Evolutionary conservation across 169 alveolate species (phyloP), one percentile per base, ranked within the genome.

Genomic region (Cryptosporidium baileyi): DNA sequence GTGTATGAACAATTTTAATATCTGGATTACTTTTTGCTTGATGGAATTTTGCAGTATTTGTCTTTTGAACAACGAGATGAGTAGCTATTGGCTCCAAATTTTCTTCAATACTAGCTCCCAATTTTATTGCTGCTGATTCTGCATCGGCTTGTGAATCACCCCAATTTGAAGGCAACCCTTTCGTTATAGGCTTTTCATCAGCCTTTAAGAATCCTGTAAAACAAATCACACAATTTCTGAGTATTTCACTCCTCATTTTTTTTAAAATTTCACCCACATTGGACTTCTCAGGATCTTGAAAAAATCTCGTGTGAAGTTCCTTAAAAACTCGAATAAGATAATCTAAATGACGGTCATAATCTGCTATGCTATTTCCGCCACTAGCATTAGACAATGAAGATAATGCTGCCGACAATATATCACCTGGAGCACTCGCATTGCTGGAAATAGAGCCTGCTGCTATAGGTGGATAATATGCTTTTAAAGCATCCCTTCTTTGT

Each of bases 71-170:
- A 82, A 95, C 93, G 5, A 95, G 93, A 62, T 95, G 97, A 1
- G 97, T 95, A 67, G 94, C 93, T 28, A 92, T 89, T 62, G 89
- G 92, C 43, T 92, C 94, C 51, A 92, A 89, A 38, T 91, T 92
- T 9, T 82, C 82, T 49, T 89, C 88, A 32, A 94, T 92, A 44
- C 90, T 91, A 1, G 97, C 96, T 9, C 97, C 97, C 54, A 94
- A 67, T 24, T 93, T 93, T 43, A 82, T 82, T n/a, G 96, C 96
- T 17, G 93, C 92, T 60, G 93, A 95, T 89, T 89, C 92, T 41
- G 94, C 97, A 62, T 93, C 91, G 65, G 91, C 96, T 65, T 95
- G 97, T 61, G 97, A 94, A 80, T 95, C 97, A 15, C 92, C 92
- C 89, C 89, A 80, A 22, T 47, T 63, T n/a, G 81, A 80, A 52